Evolutionary conservation across 2,329 filamentous ascomycete genomes (phyloP), one percentile per base, ranked within the genome.

Genomic region (Meredithiella fracta): DNA sequence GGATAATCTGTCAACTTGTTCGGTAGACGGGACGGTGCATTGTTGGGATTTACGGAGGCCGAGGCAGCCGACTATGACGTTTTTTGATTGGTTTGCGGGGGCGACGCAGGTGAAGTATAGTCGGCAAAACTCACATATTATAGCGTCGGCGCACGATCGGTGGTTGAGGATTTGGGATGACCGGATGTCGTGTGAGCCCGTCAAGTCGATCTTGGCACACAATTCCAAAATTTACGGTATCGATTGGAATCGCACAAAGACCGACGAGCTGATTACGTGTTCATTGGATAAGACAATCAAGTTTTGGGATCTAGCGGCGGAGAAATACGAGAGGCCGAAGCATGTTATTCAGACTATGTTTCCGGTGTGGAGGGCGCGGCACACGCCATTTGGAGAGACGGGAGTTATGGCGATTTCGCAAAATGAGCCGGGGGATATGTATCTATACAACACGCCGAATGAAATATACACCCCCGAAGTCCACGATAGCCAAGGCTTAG

Each of bases 21-120:
- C 88, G 2, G 86, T 96, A 29, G 90, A 96, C 67, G 92, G 89
- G 53, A 94, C 89, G 64, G 86, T 96, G 7, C 87, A 94, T 67
- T 88, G 83, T 63, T 96, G 91, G 88, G 90, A 96, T 69, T 71
- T 96, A 49, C 79, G 90, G 37, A 76, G 78, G 53, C 83, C 88
- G 0, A 75, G 76, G 44, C 79, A 83, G 61, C 86, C 88, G 6
- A 85, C 79, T 8, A 73, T 90, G 56, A 87, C 83, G 0, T 94
- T 92, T 64, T 91, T 85, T 59, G 89, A 96, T 69, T 96, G 89
- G 86, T 87, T 89, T 65, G 88, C 89, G 29, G 90, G 90, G 44
- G 90, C 89, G 9, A 94, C 90, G 1, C 91, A 96, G 66, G 90
- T 96, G 60, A 96, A 96, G 68, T 96, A 87, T 76, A 95, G 90